phyloP scores from a whole-genome alignment of 2,329 filamentous ascomycete species.

The Ascochyta viciae-villosae region DNA sequence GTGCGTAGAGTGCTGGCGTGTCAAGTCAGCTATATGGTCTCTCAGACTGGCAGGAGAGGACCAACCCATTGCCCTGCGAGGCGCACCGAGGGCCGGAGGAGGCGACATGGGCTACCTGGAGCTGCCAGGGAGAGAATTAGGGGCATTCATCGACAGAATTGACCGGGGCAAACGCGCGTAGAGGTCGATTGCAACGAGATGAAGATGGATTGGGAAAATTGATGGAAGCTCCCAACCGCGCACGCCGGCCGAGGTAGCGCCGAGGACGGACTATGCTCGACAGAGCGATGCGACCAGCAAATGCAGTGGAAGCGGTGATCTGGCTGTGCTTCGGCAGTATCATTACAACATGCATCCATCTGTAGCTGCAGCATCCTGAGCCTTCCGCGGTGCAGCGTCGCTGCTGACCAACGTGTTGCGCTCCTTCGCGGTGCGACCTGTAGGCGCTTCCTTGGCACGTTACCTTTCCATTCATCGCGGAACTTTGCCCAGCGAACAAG shows the following conservation, averaged over 20 bases:
- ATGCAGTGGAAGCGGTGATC: not conserved
- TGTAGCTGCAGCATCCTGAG: not conserved
- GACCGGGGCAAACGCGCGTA: conserved; percentile 18
- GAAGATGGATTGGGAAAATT: conserved; percentile 19
- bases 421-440: conserved; percentile 15
- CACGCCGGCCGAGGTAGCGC: conserved; percentile 6
- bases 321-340: not conserved
- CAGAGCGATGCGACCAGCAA: not conserved
- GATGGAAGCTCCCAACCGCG: not conserved
- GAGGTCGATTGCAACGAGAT: conserved; percentile 22
- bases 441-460: conserved; percentile 32
- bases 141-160: conserved; percentile 48
- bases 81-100: conserved; percentile 24
- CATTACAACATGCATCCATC: no score
- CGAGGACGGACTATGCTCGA: not conserved
- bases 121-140: conserved; percentile 38
- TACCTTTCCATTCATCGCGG: conserved; percentile 30
- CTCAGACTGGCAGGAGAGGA: not conserved
- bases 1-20: conserved; percentile 10
- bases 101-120: conserved; percentile 42
- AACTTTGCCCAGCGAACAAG: conserved; percentile 34
- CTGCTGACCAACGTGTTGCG: not conserved
- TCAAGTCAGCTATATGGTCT: conserved; percentile 12
- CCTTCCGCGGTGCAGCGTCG: not conserved
- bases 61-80: conserved; percentile 24